A percentile compares a stretch with the other conserved stretches of the same genome.
These are phyloP conservation scores for Colletotrichum tamarilloi DNA, from an alignment of 2,329 filamentous ascomycete species.

Conservation along the genomic window DNA sequence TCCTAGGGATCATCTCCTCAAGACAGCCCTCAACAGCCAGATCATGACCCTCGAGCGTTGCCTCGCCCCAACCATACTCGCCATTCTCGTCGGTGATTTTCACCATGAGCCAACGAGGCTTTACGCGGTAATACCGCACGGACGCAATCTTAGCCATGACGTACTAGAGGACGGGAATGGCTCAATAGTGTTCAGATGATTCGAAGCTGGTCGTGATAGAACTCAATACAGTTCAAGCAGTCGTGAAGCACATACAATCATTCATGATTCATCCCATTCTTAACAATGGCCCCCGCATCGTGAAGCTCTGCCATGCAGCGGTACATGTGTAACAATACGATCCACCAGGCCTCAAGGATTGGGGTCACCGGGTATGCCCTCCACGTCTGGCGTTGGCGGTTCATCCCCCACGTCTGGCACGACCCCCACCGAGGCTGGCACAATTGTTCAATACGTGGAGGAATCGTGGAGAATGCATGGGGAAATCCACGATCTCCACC, in stretches of 20 bases:
- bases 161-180: background rate
- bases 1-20: conserved; percentile 67
- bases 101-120: conserved; percentile 76
- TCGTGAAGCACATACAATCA: background rate
- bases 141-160: conserved; percentile 59
- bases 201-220: background rate
- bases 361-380: background rate
- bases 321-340: background rate
- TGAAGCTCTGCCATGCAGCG: background rate
- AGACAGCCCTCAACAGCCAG: conserved; percentile 74
- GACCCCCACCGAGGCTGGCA: conserved; percentile 18
- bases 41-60: conserved; percentile 73
- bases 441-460: background rate
- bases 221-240: background rate
- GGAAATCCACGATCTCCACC: conserved; percentile 4
- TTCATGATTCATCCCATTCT: conserved; percentile 2
- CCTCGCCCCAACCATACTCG: conserved; percentile 73
- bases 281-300: conserved; percentile 11
- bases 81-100: conserved; percentile 72
- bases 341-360: background rate
- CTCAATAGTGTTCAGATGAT: background rate
- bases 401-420: background rate
- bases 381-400: background rate
- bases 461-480: background rate
- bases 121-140: conserved; percentile 75